Percentiles rank a stretch among this genome's conserved stretches.
These are phyloP conservation scores for Coemansia sp. DNA, from an alignment of 192 early-diverging fungal species.

Conservation along the genomic window DNA sequence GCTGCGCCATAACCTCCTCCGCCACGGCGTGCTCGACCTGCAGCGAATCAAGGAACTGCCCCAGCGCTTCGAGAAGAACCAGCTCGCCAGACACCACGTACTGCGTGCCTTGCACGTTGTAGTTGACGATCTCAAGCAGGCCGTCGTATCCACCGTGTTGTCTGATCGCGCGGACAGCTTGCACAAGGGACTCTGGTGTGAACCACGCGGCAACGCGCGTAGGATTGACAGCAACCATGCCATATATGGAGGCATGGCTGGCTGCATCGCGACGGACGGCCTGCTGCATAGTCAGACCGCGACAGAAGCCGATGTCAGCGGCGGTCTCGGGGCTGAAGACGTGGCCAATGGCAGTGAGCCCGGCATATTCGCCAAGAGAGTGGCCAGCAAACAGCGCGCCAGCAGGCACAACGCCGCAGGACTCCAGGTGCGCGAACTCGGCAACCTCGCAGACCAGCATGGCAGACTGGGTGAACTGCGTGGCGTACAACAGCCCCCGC, in stretches of 20 bases:
- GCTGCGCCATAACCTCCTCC: slow-evolving; percentile 65
- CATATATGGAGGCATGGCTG: slow-evolving; percentile 78
- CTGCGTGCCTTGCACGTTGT: slow-evolving; percentile 91
- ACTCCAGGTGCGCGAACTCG: slow-evolving; percentile 81
- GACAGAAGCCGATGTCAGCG: slow-evolving; percentile 90
- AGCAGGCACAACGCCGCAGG: slow-evolving; percentile 74
- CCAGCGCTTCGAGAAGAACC: slow-evolving; percentile 73
- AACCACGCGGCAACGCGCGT: slow-evolving; percentile 78
- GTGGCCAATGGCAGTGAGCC: slow-evolving; percentile 77
- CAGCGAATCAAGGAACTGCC: slow-evolving; percentile 70
- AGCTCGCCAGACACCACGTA: slow-evolving; percentile 89
- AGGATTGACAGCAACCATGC: slow-evolving; percentile 92
- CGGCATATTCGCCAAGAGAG: slow-evolving; percentile 93
- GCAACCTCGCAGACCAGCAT: slow-evolving; percentile 89
- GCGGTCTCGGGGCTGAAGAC: slow-evolving; percentile 77
- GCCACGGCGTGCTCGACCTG: slow-evolving; percentile 60
- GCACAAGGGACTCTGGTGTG: slow-evolving; percentile 76
- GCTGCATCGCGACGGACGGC: slow-evolving; percentile 74
- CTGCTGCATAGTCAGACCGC: slow-evolving; percentile 95
- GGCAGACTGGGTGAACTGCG: slow-evolving; percentile 93
- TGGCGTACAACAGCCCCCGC: slow-evolving; percentile 83
- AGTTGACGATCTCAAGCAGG: slow-evolving; percentile 93
- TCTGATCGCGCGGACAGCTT: slow-evolving; percentile 57
- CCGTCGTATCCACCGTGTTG: slow-evolving; percentile 63
- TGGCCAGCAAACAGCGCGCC: slow-evolving; percentile 89